Base-by-base conservation (phyloP, 345 rosid genomes). In the Boechera stricta region DNA sequence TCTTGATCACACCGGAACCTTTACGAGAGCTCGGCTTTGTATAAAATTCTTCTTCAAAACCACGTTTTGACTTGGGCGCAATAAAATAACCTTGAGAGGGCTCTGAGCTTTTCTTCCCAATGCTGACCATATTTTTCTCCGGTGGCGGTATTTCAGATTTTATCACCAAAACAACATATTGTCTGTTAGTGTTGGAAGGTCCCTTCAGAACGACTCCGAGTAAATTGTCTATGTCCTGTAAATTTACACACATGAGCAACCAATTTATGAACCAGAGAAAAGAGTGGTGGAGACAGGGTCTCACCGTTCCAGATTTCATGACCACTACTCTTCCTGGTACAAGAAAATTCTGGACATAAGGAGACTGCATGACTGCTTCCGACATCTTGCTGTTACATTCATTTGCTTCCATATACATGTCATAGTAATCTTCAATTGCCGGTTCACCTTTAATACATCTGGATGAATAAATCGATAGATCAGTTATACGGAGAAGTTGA, bases 371-470 rank as follows among this genome's bases (percentile, higher is more conserved):
- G 73, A 94, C 82, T 26, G 85, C 89, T 68, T 88, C 89, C 4
- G 84, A 82, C 82, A 94, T 84, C 79, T 79, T 83, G 66, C 69
- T 65, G 62, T 74, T 64, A 65, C 65, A 83, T 15, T 79, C 69
- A 73, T 87, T 85, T 29, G 92, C 90, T 84, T 90, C 94, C 24
- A 74, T 15, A 74, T 73, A 82, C 89, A 92, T 64, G 74, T 89
- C 91, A 77, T 84, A 92, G 80, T 94, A 94, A 61, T 89, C 98
- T 83, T 94, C 98, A 67, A 94, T 92, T 70, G 89, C 86, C 0
- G 99, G 92, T 85, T 89, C 96, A 63, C 99, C 94, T 85, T 90
- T 89, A 68, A 92, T 90, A 75, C 98, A 94, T 42, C 99, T 94
- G 79, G 42, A 84, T 0, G 63, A 73, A 84, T 55, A 71, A 66